Evolutionary conservation across 768 basidiomycete genomes (phyloP).

Genomic region (Russula foetens): DNA sequence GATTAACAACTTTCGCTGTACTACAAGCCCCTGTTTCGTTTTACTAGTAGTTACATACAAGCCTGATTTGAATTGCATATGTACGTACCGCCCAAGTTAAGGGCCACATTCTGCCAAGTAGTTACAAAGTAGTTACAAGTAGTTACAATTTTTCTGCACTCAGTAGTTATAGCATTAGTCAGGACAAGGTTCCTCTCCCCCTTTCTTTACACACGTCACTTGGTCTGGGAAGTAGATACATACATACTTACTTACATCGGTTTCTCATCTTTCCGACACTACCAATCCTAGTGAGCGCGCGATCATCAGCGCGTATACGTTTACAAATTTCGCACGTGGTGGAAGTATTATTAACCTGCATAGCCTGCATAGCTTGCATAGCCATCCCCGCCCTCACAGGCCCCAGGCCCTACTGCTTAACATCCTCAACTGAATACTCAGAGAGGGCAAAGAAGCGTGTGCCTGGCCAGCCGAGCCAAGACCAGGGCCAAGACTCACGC

Average conservation of each 20-base stretch:
- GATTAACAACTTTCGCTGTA: constrained; percentile 14
- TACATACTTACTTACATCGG: constrained; percentile 13
- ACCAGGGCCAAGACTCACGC: neutral
- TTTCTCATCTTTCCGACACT: neutral
- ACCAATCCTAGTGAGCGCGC: constrained; percentile 5
- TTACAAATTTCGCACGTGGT: constrained; percentile 6
- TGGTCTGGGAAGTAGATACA: constrained; percentile 18
- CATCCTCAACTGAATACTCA: neutral
- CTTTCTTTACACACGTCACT: constrained; percentile 4
- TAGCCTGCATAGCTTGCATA: neutral
- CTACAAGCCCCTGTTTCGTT: constrained; percentile 12
- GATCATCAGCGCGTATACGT: neutral
- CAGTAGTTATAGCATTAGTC: constrained; percentile 16
- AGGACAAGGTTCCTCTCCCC: neutral
- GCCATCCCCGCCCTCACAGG: neutral
- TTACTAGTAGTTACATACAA: constrained; percentile 19
- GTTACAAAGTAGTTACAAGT: constrained; percentile 22
- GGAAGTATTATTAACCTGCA: neutral
- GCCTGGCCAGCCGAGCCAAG: too few species aligned
- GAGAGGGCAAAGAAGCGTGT: neutral
- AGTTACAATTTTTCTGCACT: constrained; percentile 20
- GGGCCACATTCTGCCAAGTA: constrained; percentile 12
- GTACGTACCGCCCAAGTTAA: constrained; percentile 14
- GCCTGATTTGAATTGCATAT: constrained; percentile 17
- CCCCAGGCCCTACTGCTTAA: neutral